Evolutionary conservation across 169 alveolate species (phyloP).

Genomic region (Miamiensis avidus): DNA sequence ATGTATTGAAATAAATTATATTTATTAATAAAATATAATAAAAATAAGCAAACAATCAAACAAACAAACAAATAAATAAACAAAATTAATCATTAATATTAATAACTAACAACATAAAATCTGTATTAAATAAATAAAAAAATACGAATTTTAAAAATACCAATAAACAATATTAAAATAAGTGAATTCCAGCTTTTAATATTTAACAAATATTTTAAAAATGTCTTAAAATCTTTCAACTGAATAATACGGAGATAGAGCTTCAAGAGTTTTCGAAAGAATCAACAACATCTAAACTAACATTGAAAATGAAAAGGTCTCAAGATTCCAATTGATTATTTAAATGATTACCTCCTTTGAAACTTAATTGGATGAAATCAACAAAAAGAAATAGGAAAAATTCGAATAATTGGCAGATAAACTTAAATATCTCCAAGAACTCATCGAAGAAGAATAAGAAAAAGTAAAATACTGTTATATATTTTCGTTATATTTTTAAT

Average conservation of each 20-base stretch:
- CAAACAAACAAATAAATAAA: no score
- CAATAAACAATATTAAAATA: no score
- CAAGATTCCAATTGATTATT: conserved; percentile 8
- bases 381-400: conserved; percentile 13
- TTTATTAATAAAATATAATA: no score
- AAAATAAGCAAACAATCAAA: no score
- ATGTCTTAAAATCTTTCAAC: not conserved
- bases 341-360: conserved; percentile 17
- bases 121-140: no score
- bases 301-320: conserved; percentile 21
- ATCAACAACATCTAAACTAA: conserved; percentile 20
- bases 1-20: no score
- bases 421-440: conserved; percentile 8
- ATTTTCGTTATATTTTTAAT: no score
- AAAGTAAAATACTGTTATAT: not conserved
- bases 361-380: conserved; percentile 5
- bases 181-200: no score
- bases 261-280: conserved; percentile 20
- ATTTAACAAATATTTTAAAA: no score
- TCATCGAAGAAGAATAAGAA: conserved; percentile 13
- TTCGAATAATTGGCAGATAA: conserved; percentile 28
- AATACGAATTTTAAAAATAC: no score
- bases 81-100: no score
- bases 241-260: conserved; percentile 10
- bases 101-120: no score